A percentile compares a stretch with the other conserved stretches of the same genome.
Conservation (phyloP, 2,329 filamentous ascomycete genomes). For the Cercospora nicotianae region DNA sequence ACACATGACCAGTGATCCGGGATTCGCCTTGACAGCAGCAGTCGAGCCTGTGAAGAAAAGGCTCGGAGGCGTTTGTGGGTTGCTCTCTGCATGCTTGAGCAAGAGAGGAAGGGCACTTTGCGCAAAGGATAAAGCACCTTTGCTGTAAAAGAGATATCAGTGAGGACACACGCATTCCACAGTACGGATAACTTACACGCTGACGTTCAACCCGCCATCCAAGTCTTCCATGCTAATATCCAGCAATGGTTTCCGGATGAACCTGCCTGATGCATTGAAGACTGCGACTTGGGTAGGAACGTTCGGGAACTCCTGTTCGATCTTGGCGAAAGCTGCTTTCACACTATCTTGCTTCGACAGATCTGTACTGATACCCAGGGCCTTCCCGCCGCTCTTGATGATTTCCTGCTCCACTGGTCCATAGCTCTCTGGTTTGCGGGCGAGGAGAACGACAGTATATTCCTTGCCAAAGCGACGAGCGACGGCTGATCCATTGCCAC, state of each 20-base stretch:
- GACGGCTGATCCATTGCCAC: conserved; percentile 64
- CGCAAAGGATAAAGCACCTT: conserved; percentile 73
- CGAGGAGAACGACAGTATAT: conserved; percentile 72
- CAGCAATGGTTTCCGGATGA: conserved; percentile 59
- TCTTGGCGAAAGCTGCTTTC: conserved; percentile 59
- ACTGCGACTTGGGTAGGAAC: conserved; percentile 56
- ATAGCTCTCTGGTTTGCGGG: conserved; percentile 65
- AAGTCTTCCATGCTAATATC: conserved; percentile 61
- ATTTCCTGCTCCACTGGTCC: conserved; percentile 67
- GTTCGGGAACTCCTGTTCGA: conserved; percentile 58
- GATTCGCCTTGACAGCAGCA: conserved; percentile 68
- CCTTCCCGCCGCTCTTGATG: conserved; percentile 62
- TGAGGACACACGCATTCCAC: background rate
- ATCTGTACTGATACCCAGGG: conserved; percentile 67
- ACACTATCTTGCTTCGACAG: conserved; percentile 57
- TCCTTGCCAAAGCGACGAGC: conserved; percentile 59
- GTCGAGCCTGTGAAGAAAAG: conserved; percentile 87
- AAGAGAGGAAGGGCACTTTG: conserved; percentile 69
- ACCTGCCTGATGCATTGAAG: conserved; percentile 65
- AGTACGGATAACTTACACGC: conserved; percentile 42
- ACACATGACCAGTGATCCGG: conserved; percentile 60
- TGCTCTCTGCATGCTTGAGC: conserved; percentile 55
- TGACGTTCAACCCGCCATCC: conserved; percentile 49
- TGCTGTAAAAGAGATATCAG: conserved; percentile 41
- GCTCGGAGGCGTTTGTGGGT: conserved; percentile 64